Percentiles rank a stretch among this genome's conserved stretches.
Conservation (phyloP, 192 early-diverging fungal species). For the Coemansia sp. region DNA sequence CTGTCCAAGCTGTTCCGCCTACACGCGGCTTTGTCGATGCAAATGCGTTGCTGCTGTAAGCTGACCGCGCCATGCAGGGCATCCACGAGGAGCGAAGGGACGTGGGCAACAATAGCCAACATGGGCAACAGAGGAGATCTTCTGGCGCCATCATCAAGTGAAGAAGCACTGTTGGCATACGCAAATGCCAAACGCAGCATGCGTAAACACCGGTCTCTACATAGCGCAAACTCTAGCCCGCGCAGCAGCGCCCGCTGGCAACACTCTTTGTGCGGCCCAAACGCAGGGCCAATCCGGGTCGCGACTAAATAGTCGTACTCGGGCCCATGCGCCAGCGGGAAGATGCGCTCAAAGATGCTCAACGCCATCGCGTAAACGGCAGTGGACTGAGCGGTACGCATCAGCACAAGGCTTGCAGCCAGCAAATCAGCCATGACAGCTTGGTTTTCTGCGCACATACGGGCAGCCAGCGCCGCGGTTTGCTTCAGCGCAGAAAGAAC, state of each 20-base stretch:
- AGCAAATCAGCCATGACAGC: conserved; percentile 28
- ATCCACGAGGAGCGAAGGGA: conserved; percentile 31
- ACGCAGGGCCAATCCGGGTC: conserved; percentile 10
- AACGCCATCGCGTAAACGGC: conserved; percentile 36
- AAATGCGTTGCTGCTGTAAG: conserved; percentile 5
- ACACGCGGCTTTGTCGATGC: not conserved
- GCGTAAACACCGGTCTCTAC: conserved; percentile 41
- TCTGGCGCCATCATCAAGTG: no score
- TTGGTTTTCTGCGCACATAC: conserved; percentile 33
- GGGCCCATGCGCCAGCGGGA: conserved; percentile 20
- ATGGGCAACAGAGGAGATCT: conserved; percentile 11
- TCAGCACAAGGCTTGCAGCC: conserved; percentile 31
- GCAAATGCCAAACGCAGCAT: conserved; percentile 27
- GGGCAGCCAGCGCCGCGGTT: conserved; percentile 31
- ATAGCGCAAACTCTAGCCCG: conserved; percentile 37
- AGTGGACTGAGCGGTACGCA: conserved; percentile 31
- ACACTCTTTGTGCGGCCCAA: not conserved
- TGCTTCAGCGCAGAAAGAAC: conserved; percentile 43
- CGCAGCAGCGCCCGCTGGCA: conserved; percentile 33
- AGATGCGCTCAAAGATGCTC: conserved; percentile 47
- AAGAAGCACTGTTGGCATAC: not conserved
- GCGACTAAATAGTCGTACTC: conserved; percentile 11
- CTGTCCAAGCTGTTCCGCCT: no score
- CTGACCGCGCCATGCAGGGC: conserved; percentile 2
- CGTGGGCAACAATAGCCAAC: conserved; percentile 31